Evolutionary conservation across 1,139 yeast species (phyloP), one percentile per base, ranked within the genome.

Genomic region (Geotrichum bryndzae): DNA sequence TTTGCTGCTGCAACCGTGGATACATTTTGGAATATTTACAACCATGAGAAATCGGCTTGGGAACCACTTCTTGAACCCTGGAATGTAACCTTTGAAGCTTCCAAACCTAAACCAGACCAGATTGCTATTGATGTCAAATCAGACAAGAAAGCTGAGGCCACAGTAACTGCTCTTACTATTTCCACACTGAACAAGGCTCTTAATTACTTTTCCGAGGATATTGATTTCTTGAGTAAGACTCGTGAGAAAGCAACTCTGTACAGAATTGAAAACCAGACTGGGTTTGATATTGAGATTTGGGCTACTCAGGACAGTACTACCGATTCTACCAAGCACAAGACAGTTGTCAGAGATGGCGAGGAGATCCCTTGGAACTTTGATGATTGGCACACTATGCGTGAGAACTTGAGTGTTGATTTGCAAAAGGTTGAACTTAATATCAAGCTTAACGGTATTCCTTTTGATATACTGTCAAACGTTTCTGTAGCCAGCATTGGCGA

Each of bases 11-110:
- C 94, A 0, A 94, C 90, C 66, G 74, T 92, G 35, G 89, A 86
- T 67, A 82, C 90, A 0, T 84, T 79, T 66, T 82, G 88, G 10
- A 94, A 92, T 72, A 84, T 91, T 29, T 94, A 88, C 78, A 94
- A 94, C 72, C 92, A 91, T 72, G 84, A 97, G 0, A 85, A 90
- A 67, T 91, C 98, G 0, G 84, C 95, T 0, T 94, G 99, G 99
- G 99, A 94, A 69, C 97, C 99, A 0, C 77, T 94, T 56, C 73
- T 94, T 55, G 99, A 94, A 69, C 86, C 94, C 0, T 89, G 96
- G 90, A 87, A 91, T 4, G 77, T 94, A 61, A 85, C 90, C 0
- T 73, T 90, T 22, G 90, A 89, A 71, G 84, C 88, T 1, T 79
- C 88, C 0, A 82, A 80, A 64, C 38, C 46, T n/a, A 59, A 68